A percentile compares a stretch with the other conserved stretches of the same genome.
Evolutionary conservation across 768 basidiomycete genomes (phyloP).

Genomic region (Udeniomyces megalosporus): DNA sequence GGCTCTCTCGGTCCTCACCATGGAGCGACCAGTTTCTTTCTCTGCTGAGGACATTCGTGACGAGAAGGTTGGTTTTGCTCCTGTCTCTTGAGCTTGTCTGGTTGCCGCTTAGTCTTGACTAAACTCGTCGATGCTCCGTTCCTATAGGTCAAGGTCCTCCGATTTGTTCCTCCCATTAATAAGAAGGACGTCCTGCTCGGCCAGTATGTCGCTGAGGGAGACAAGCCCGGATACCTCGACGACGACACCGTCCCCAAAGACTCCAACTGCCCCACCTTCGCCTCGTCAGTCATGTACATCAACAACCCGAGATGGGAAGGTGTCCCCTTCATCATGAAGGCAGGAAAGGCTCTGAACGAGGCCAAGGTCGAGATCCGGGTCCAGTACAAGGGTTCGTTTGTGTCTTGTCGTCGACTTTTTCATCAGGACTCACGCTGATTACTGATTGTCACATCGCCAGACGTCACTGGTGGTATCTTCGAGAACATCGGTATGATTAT

Average conservation of each 20-base stretch:
- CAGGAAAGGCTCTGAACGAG: conserved; percentile 96
- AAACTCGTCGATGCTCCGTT: not conserved
- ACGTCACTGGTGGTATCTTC: conserved; percentile 93
- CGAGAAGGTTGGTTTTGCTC: conserved; percentile 56
- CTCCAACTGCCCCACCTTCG: conserved; percentile 87
- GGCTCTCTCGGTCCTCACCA: conserved; percentile 83
- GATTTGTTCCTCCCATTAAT: conserved; percentile 69
- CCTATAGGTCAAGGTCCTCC: conserved; percentile 80
- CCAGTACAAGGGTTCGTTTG: conserved; percentile 59
- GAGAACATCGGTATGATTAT: conserved; percentile 45
- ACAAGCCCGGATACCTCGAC: conserved; percentile 96
- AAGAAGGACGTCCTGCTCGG: conserved; percentile 70
- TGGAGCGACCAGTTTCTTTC: conserved; percentile 98
- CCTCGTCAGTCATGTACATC: conserved; percentile 76
- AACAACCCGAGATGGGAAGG: conserved; percentile 97
- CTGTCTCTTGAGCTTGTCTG: not conserved
- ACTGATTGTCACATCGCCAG: too few species aligned
- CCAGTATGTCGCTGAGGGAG: conserved; percentile 62
- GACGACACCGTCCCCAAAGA: conserved; percentile 85
- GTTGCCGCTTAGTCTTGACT: conserved; percentile 7
- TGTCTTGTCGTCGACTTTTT: too few species aligned
- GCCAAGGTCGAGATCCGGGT: conserved; percentile 96
- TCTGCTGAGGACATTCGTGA: conserved; percentile 93
- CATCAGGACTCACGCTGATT: too few species aligned
- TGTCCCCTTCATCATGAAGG: conserved; percentile 95